Percentiles rank a stretch among this genome's conserved stretches.
Conservation (phyloP, 768 basidiomycete genomes). For the Suillus bovinus region DNA sequence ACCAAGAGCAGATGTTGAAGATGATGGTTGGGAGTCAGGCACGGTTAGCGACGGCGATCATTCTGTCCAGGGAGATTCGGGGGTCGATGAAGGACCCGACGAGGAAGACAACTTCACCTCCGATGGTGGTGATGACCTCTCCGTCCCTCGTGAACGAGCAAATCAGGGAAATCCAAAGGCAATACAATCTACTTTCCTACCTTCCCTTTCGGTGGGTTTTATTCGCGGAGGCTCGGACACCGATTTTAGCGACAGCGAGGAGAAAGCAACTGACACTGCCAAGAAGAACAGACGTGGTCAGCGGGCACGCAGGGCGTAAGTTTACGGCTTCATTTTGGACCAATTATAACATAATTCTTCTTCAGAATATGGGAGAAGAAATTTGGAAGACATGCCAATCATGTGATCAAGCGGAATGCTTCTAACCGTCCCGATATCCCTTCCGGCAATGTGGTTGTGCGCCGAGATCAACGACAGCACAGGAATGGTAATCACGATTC, state of each 20-base stretch:
- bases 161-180: slow-evolving; percentile 14
- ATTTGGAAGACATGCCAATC: slow-evolving; percentile 88
- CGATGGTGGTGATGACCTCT: slow-evolving; percentile 21
- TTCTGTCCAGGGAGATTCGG: slow-evolving; percentile 31
- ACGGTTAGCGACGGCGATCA: slow-evolving; percentile 34
- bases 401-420: slow-evolving; percentile 64
- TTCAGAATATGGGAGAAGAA: slow-evolving; percentile 97
- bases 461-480: slow-evolving; percentile 22
- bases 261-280: slow-evolving; percentile 47
- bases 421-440: slow-evolving; percentile 10
- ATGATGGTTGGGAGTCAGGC: slow-evolving; percentile 45
- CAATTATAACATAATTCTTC: slow-evolving; percentile 4
- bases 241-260: slow-evolving; percentile 71
- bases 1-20: slow-evolving; percentile 23
- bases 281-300: slow-evolving; percentile 94
- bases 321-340: slow-evolving; percentile 22
- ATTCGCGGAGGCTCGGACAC: slow-evolving; percentile 76
- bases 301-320: slow-evolving; percentile 91
- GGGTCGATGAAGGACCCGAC: slow-evolving; percentile 35
- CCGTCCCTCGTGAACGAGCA: slow-evolving; percentile 18
- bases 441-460: slow-evolving; percentile 9
- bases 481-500: slow-evolving; percentile 17
- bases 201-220: slow-evolving; percentile 86
- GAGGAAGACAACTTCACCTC: slow-evolving; percentile 39
- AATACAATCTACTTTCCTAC: slow-evolving; percentile 69